These are phyloP conservation scores for Penicillium verhagenii DNA, from an alignment of 495 filamentous ascomycete genomes.

Conservation along the genomic window DNA sequence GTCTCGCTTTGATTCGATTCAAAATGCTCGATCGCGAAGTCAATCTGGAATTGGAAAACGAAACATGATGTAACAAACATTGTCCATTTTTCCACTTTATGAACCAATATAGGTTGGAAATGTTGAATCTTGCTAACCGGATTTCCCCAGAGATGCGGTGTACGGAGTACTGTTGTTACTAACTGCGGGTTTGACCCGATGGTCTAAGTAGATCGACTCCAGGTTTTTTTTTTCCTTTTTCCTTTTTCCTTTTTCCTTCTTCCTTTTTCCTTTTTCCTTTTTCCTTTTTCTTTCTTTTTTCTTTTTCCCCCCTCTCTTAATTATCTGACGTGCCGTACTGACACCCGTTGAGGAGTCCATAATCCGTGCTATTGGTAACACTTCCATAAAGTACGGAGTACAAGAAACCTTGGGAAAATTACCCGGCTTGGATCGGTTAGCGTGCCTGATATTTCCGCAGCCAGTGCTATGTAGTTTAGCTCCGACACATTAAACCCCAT, in stretches of 20 bases:
- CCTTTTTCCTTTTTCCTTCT: not conserved
- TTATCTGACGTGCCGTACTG: not conserved
- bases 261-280: not conserved
- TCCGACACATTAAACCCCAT: not conserved
- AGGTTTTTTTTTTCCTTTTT: not conserved
- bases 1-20: conserved; percentile 26
- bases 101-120: too few species aligned
- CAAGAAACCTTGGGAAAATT: not conserved
- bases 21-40: not conserved
- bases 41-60: not conserved
- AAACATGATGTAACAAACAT: not conserved
- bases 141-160: conserved; percentile 12
- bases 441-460: conserved; percentile 15
- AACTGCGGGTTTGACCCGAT: conserved; percentile 1
- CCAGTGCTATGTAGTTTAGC: not conserved
- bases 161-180: too few species aligned
- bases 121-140: not conserved
- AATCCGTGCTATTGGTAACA: conserved; percentile 5
- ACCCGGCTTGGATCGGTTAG: conserved; percentile 14
- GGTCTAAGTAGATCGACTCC: conserved; percentile 1
- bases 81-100: too few species aligned
- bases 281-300: not conserved
- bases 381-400: not conserved
- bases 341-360: conserved; percentile 5
- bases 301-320: too few species aligned